phyloP scores from a whole-genome alignment of 202 grass and related monocot species.

The Miscanthus sacchariflorus region DNA sequence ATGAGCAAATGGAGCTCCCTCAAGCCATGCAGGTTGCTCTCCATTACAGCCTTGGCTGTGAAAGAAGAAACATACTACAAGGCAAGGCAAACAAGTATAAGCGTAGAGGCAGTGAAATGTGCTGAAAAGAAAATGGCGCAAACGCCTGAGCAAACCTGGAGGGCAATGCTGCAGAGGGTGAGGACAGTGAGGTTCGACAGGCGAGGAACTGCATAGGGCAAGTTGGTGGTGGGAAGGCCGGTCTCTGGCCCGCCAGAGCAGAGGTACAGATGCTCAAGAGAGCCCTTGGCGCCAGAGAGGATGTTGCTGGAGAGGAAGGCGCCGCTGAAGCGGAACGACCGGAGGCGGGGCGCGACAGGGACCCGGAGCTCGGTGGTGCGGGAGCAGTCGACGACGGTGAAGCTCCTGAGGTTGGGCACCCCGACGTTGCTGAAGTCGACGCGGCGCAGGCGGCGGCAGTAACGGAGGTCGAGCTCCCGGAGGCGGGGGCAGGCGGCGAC shows the following conservation, averaged over 20 bases:
- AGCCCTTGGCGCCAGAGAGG: slow-evolving; percentile 13
- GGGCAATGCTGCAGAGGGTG: slow-evolving; percentile 87
- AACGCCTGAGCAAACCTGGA: slow-evolving; percentile 64
- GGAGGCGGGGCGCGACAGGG: slow-evolving; percentile 50
- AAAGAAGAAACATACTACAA: slow-evolving; percentile 72
- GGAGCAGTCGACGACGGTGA: slow-evolving; percentile 83
- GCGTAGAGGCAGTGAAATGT: slow-evolving; percentile 36
- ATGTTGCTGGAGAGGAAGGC: slow-evolving; percentile 64
- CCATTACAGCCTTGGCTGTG: slow-evolving; percentile 27
- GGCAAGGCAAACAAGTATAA: slow-evolving; percentile 29
- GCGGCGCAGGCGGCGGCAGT: slow-evolving; percentile 69
- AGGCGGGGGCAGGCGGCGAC: slow-evolving; percentile 66
- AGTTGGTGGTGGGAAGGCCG: slow-evolving; percentile 65
- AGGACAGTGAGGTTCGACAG: slow-evolving; percentile 71
- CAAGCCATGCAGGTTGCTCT: slow-evolving; percentile 54
- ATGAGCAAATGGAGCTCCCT: slow-evolving; percentile 85
- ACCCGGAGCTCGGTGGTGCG: slow-evolving; percentile 60
- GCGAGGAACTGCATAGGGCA: slow-evolving; percentile 49
- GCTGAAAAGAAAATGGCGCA: neutral
- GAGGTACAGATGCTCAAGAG: slow-evolving; percentile 74
- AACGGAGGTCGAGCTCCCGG: slow-evolving; percentile 69
- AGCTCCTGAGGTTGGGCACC: slow-evolving; percentile 60
- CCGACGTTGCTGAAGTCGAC: slow-evolving; percentile 57
- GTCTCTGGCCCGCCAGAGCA: slow-evolving; percentile 55
- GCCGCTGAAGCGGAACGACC: slow-evolving; percentile 75